phyloP scores from a whole-genome alignment of 2,329 filamentous ascomycete genomes.

The Macroventuria anomochaeta region DNA sequence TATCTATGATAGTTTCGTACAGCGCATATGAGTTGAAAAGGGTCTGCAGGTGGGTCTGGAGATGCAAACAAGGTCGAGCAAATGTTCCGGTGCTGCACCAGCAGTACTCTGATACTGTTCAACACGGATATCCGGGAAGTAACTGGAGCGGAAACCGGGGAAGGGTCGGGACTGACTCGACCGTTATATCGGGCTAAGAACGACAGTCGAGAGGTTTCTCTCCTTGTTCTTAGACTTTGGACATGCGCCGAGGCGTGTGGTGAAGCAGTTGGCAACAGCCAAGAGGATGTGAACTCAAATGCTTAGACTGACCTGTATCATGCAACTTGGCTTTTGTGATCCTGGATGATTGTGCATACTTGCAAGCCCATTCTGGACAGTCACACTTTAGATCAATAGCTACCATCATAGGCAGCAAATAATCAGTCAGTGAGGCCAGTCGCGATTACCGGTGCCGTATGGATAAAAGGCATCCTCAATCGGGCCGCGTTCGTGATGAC shows the following conservation, averaged over 20 bases:
- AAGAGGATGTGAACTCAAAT: background rate
- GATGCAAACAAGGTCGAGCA: background rate
- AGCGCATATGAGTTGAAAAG: background rate
- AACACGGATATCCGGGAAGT: background rate
- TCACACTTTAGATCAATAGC: background rate
- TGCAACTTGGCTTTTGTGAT: background rate
- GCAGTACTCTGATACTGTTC: constrained; percentile 5
- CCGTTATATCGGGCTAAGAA: background rate
- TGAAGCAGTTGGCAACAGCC: constrained; percentile 7
- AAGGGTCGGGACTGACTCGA: constrained; percentile 8
- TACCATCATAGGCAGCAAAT: background rate
- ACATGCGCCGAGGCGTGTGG: background rate
- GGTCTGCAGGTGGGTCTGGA: constrained; percentile 5
- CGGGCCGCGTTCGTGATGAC: constrained; percentile 6
- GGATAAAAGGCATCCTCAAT: background rate
- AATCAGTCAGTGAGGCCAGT: background rate
- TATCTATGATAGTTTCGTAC: background rate
- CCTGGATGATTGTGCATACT: background rate
- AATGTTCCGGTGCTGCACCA: constrained; percentile 11
- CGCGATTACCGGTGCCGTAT: background rate
- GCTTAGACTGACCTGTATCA: background rate
- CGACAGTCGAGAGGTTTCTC: background rate
- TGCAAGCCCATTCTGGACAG: background rate
- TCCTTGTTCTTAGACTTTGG: background rate
- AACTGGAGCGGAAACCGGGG: constrained; percentile 9